Percentiles rank a stretch among this genome's conserved stretches.
Evolutionary conservation across 345 rosid genomes (phyloP).

Genomic region (Murraya paniculata): DNA sequence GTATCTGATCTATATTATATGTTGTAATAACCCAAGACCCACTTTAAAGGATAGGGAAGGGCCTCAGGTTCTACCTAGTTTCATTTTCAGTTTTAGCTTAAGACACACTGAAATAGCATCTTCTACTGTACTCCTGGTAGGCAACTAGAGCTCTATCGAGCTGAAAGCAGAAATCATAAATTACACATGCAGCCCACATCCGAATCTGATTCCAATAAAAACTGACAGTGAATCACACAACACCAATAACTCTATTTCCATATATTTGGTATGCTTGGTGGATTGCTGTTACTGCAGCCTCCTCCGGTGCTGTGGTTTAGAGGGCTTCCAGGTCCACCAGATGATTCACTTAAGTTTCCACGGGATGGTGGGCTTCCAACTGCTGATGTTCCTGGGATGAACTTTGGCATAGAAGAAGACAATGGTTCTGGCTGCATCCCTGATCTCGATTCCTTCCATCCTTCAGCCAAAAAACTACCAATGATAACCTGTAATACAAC

Average conservation of each 20-base stretch:
- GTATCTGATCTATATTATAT: too few species aligned
- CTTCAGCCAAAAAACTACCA: slow-evolving; percentile 47
- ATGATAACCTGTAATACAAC: slow-evolving; percentile 38
- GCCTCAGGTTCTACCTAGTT: neutral
- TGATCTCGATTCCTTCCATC: slow-evolving; percentile 36
- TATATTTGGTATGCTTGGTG: slow-evolving; percentile 29
- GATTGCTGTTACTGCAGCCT: slow-evolving; percentile 35
- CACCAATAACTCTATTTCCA: slow-evolving; percentile 33
- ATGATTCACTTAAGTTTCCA: slow-evolving; percentile 53
- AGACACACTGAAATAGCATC: neutral
- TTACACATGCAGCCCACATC: neutral
- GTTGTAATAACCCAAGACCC: neutral
- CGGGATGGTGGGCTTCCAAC: slow-evolving; percentile 49
- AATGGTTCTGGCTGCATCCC: slow-evolving; percentile 33
- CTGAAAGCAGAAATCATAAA: slow-evolving; percentile 1
- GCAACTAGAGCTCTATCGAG: neutral
- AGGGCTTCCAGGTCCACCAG: slow-evolving; percentile 55
- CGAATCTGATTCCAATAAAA: neutral
- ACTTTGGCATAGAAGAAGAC: slow-evolving; percentile 17
- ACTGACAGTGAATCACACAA: neutral
- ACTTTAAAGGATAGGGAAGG: neutral
- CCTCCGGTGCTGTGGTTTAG: slow-evolving; percentile 43
- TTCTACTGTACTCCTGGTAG: neutral
- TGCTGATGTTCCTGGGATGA: slow-evolving; percentile 26
- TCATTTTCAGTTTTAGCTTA: neutral